These are phyloP conservation scores for Heliosperma pusillum DNA, from an alignment of 148 eudicot species.

Conservation along the genomic window DNA sequence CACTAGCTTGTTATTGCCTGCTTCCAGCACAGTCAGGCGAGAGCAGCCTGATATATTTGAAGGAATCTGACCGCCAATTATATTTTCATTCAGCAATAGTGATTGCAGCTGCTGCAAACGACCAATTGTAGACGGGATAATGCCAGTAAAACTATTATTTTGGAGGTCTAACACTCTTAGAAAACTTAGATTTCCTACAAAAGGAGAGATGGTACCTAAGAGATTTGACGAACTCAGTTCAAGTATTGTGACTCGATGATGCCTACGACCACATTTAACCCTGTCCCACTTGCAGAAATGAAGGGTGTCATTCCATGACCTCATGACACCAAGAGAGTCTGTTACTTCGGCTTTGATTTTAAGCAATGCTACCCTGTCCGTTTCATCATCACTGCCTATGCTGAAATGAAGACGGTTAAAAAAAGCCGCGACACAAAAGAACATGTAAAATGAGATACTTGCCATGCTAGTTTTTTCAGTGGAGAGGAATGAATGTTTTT, in stretches of 20 bases:
- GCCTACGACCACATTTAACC: constrained; percentile 16
- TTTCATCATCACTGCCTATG: not conserved
- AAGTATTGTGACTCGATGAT: constrained; percentile 15
- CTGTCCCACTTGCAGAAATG: constrained; percentile 28
- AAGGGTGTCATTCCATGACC: constrained; percentile 22
- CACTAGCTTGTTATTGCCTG: constrained; percentile 9
- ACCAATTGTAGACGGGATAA: constrained; percentile 28
- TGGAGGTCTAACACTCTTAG: constrained; percentile 5
- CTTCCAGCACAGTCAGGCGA: not conserved
- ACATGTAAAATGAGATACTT: not conserved
- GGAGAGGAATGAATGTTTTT: not conserved
- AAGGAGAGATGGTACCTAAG: constrained; percentile 24
- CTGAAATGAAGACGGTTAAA: not conserved
- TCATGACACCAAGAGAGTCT: constrained; percentile 19
- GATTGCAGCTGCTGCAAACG: constrained; percentile 19
- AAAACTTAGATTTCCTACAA: constrained; percentile 30
- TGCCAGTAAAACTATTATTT: constrained; percentile 23
- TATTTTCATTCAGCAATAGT: constrained; percentile 12
- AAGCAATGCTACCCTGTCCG: constrained; percentile 22
- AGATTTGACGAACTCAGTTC: constrained; percentile 9
- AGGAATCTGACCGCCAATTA: constrained; percentile 26
- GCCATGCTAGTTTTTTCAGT: not conserved
- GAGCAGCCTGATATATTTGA: constrained; percentile 21
- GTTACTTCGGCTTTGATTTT: constrained; percentile 17
- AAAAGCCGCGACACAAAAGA: not conserved